Conservation (phyloP, 2,329 filamentous ascomycete species). For the Apiospora kogelbergensis region DNA sequence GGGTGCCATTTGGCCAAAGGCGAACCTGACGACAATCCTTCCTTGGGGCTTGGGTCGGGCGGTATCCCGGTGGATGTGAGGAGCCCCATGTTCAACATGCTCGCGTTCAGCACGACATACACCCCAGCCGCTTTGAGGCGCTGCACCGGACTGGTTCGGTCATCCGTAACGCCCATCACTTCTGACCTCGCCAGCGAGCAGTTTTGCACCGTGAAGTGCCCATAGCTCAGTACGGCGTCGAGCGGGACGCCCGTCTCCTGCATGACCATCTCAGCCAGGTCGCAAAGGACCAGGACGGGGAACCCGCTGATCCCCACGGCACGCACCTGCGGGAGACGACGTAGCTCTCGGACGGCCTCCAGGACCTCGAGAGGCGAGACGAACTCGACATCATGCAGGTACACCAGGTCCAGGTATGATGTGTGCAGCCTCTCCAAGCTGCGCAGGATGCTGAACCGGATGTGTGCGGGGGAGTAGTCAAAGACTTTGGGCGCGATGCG, state of each 20-base stretch:
- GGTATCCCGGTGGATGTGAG: slow-evolving; percentile 70
- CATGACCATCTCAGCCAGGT: slow-evolving; percentile 73
- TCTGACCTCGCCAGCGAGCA: slow-evolving; percentile 53
- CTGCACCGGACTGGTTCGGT: slow-evolving; percentile 38
- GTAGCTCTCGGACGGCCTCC: slow-evolving; percentile 67
- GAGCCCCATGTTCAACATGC: slow-evolving; percentile 90
- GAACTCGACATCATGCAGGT: slow-evolving; percentile 81
- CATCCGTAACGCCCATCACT: slow-evolving; percentile 9
- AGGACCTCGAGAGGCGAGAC: slow-evolving; percentile 66
- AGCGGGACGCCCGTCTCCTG: slow-evolving; percentile 80
- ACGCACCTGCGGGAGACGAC: slow-evolving; percentile 70
- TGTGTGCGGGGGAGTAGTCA: slow-evolving; percentile 70
- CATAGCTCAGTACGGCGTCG: slow-evolving; percentile 87
- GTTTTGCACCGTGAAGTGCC: slow-evolving; percentile 90
- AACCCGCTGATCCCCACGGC: slow-evolving; percentile 94
- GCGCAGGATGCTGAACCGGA: slow-evolving; percentile 63
- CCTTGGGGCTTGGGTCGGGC: slow-evolving; percentile 47
- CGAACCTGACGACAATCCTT: slow-evolving; percentile 67
- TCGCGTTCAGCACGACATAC: slow-evolving; percentile 83
- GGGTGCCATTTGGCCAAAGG: slow-evolving; percentile 86
- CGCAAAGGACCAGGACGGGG: slow-evolving; percentile 71
- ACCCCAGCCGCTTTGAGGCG: slow-evolving; percentile 72
- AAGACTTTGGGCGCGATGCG: slow-evolving; percentile 65
- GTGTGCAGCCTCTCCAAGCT: slow-evolving; percentile 65
- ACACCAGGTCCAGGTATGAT: slow-evolving; percentile 72